Conservation (phyloP, 495 filamentous ascomycete genomes). For the Bacidia rubella region DNA sequence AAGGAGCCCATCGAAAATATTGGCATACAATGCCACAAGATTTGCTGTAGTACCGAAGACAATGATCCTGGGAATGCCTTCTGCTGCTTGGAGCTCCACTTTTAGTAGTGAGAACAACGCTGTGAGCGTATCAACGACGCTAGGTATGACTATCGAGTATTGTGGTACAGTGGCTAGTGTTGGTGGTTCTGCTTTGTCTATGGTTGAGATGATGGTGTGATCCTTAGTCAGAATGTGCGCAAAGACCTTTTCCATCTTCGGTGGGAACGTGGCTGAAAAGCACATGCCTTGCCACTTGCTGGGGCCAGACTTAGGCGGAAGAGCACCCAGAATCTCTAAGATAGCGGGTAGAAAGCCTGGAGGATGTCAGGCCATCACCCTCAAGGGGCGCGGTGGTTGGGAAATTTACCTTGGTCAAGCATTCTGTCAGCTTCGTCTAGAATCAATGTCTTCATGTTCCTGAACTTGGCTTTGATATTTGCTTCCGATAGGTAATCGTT, state of each 20-base stretch:
- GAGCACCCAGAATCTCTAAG: constrained; percentile 40
- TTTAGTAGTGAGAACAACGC: constrained; percentile 34
- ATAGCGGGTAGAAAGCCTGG: constrained; percentile 44
- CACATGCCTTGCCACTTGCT: constrained; percentile 54
- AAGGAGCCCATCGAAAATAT: constrained; percentile 33
- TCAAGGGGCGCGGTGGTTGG: neutral
- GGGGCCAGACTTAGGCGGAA: constrained; percentile 38
- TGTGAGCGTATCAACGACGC: constrained; percentile 38
- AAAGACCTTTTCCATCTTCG: constrained; percentile 47
- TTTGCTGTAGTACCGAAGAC: constrained; percentile 56
- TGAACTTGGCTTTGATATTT: constrained; percentile 28
- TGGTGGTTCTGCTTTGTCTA: constrained; percentile 43
- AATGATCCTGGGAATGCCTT: constrained; percentile 45
- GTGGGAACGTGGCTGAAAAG: constrained; percentile 56
- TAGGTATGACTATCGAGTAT: constrained; percentile 41
- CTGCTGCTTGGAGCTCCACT: constrained; percentile 27
- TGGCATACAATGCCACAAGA: constrained; percentile 41
- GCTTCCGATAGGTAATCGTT: constrained; percentile 45
- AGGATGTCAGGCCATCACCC: neutral
- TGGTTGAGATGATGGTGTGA: constrained; percentile 48
- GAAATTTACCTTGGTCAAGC: constrained; percentile 34
- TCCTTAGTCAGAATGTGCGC: constrained; percentile 39
- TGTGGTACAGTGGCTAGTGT: constrained; percentile 51
- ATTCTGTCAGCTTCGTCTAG: constrained; percentile 58
- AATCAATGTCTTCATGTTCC: constrained; percentile 42